Conservation (phyloP, 768 basidiomycete genomes). For the Calocera viscosa region DNA sequence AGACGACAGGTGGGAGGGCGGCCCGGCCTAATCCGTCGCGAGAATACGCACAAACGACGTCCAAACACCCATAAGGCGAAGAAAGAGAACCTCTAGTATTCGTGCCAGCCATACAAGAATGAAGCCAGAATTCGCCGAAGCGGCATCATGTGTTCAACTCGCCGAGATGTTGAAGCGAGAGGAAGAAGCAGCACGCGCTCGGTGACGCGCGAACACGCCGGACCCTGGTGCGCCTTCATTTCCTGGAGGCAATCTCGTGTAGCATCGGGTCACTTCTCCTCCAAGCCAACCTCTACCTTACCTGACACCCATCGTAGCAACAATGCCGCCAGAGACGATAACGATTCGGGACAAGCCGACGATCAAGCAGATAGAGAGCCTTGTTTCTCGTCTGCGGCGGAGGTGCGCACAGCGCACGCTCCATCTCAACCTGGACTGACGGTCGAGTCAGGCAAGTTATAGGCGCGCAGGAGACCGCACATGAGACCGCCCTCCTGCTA, state of each 20-base stretch:
- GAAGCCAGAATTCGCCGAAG: not conserved
- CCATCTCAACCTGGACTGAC: not conserved
- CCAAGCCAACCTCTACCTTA: not conserved
- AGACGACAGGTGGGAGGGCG: not conserved
- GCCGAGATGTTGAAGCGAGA: slow-evolving; percentile 1
- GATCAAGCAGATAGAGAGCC: not conserved
- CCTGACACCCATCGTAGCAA: not conserved
- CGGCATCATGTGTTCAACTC: not conserved
- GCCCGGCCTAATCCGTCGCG: not conserved
- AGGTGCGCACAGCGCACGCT: not conserved
- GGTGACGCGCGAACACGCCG: not conserved
- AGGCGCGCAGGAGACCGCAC: slow-evolving; percentile 76
- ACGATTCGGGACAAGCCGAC: not conserved
- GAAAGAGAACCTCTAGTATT: not conserved
- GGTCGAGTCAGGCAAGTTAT: slow-evolving; percentile 59
- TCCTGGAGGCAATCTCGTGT: not conserved
- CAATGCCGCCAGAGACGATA: not conserved
- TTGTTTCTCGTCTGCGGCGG: not conserved
- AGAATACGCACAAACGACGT: not conserved
- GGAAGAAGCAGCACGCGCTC: not conserved
- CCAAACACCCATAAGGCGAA: not conserved
- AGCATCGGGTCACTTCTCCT: not conserved
- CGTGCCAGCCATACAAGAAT: slow-evolving; percentile 2
- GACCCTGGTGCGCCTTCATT: not conserved
- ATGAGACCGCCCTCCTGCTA: slow-evolving; percentile 79